phyloP scores from a whole-genome alignment of 371 early-diverging fungal genomes.

The Mortierella polycephala region DNA sequence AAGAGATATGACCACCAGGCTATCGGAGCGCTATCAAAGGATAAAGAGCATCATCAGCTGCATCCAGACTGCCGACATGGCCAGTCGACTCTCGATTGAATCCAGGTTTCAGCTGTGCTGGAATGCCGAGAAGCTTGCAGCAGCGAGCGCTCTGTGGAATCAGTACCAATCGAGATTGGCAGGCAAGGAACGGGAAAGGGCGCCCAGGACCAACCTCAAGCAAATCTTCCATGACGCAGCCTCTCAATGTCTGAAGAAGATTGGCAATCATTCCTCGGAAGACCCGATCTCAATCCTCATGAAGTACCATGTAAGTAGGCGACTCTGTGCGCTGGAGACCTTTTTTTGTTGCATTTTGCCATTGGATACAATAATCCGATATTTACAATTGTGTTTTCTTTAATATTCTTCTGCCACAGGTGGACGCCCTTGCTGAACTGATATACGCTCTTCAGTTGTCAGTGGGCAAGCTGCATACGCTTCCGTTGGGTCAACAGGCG shows the following conservation, averaged over 20 bases:
- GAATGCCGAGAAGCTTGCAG: conserved; percentile 41
- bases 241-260: conserved; percentile 11
- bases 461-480: conserved; percentile 2
- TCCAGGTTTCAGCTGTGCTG: conserved; percentile 46
- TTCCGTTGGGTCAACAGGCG: conserved; percentile 15
- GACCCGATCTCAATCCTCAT: conserved; percentile 30
- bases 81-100: conserved; percentile 28
- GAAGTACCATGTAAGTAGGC: conserved; percentile 37
- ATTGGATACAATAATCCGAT: background rate
- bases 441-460: conserved; percentile 20
- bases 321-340: background rate
- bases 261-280: conserved; percentile 13
- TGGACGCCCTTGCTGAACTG: conserved; percentile 18
- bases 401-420: conserved; percentile 6
- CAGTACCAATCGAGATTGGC: conserved; percentile 31
- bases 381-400: background rate
- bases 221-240: conserved; percentile 34
- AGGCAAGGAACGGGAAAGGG: conserved; percentile 5
- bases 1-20: conserved; percentile 28
- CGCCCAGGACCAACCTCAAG: conserved; percentile 18
- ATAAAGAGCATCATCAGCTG: conserved; percentile 37
- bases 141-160: conserved; percentile 37
- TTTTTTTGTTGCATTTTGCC: background rate
- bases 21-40: conserved; percentile 31
- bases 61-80: conserved; percentile 37